These are phyloP conservation scores for Quercus tomentella DNA, from an alignment of 331 rosid genomes.

Conservation along the genomic window DNA sequence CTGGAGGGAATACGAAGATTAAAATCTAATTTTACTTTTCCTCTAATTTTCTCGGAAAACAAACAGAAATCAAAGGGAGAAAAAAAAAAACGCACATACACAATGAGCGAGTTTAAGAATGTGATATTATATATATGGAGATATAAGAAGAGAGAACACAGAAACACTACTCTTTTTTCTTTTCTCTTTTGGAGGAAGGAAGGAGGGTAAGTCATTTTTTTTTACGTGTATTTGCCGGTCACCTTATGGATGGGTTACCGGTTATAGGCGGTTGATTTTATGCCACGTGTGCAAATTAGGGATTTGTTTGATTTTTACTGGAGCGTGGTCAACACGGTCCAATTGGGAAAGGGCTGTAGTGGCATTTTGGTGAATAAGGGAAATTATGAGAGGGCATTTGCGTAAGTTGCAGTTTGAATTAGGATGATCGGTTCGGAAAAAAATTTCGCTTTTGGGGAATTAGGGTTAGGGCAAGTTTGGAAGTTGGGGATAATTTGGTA, in stretches of 20 bases:
- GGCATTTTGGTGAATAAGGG: constrained; percentile 13
- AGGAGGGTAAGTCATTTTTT: constrained; percentile 2
- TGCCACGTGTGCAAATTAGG: constrained; percentile 25
- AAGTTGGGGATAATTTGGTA: constrained; percentile 23
- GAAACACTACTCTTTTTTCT: too few relatives aligned
- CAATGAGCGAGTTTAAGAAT: constrained; percentile 1
- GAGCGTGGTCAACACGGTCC: neutral
- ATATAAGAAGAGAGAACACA: too few relatives aligned
- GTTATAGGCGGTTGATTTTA: constrained; percentile 38
- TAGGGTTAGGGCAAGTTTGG: constrained; percentile 30
- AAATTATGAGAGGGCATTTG: constrained; percentile 6
- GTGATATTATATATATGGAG: constrained; percentile 3
- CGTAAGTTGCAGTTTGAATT: neutral
- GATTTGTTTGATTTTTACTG: constrained; percentile 9
- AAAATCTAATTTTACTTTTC: constrained; percentile 15
- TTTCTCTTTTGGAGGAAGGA: too few relatives aligned
- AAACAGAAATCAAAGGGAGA: constrained; percentile 29
- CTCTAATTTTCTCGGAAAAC: constrained; percentile 34
- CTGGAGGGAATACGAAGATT: constrained; percentile 32
- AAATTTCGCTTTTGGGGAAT: neutral
- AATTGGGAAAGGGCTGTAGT: neutral
- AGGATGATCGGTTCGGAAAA: neutral
- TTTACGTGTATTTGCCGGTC: constrained; percentile 36
- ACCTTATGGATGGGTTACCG: constrained; percentile 30
- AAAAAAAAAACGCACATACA: neutral